Conservation (phyloP, 1,139 yeast species). For the Pneumocystis carinii region DNA sequence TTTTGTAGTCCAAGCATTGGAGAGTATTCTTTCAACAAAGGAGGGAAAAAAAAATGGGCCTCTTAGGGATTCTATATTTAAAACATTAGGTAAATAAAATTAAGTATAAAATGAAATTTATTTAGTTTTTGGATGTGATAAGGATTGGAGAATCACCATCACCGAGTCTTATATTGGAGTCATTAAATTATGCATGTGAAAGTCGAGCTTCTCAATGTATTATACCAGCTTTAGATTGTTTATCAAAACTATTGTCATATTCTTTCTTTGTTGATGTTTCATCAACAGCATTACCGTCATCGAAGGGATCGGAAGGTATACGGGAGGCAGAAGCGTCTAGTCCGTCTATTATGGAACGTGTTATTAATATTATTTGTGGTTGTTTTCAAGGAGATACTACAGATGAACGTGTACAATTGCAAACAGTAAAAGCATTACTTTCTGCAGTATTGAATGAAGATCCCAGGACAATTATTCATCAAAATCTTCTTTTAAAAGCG, state of each 20-base stretch:
- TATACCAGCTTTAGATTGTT: conserved; percentile 45
- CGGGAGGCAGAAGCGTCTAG: conserved; percentile 40
- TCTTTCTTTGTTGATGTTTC: conserved; percentile 41
- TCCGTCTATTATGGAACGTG: conserved; percentile 58
- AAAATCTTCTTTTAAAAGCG: conserved; percentile 75
- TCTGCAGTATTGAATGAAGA: conserved; percentile 54
- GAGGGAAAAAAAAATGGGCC: conserved; percentile 36
- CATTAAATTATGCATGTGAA: conserved; percentile 45
- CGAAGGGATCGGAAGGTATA: conserved; percentile 19
- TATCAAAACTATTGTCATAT: conserved; percentile 51
- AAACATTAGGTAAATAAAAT: conserved; percentile 27
- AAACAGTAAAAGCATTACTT: conserved; percentile 79
- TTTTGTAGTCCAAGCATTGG: conserved; percentile 36
- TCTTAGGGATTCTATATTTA: conserved; percentile 29
- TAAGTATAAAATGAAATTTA: conserved; percentile 1
- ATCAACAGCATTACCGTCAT: conserved; percentile 24
- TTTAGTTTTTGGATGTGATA: conserved; percentile 14
- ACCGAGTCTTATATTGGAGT: conserved; percentile 41
- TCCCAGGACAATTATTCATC: conserved; percentile 75
- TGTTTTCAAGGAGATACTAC: conserved; percentile 89
- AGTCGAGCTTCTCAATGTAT: conserved; percentile 38
- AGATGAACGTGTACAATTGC: conserved; percentile 75
- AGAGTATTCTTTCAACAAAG: conserved; percentile 32
- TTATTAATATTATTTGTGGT: conserved; percentile 69
- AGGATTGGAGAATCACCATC: conserved; percentile 25